Conservation (phyloP, 2,329 filamentous ascomycete species). For the Trichophyton mentagrophytes region DNA sequence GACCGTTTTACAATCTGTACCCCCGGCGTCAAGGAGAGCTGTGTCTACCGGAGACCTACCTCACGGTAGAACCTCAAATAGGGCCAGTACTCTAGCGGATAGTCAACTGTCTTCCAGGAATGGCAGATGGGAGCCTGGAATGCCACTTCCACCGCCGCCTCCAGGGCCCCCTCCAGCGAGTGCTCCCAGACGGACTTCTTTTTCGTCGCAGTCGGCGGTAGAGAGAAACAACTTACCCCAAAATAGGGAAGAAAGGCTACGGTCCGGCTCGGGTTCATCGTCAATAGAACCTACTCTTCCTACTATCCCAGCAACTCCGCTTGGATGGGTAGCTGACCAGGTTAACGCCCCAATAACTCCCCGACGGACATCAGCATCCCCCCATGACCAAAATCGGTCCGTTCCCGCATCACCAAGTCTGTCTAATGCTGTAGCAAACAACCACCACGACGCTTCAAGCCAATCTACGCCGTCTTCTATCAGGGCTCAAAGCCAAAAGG, state of each 20-base stretch:
- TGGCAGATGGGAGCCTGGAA: constrained; percentile 31
- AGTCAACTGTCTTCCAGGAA: constrained; percentile 16
- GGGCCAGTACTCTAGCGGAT: constrained; percentile 22
- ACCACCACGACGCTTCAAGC: not conserved
- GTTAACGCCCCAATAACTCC: not conserved
- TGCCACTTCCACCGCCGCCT: constrained; percentile 37
- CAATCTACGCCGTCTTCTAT: constrained; percentile 13
- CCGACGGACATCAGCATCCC: not conserved
- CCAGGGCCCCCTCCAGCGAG: constrained; percentile 32
- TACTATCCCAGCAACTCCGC: constrained; percentile 18
- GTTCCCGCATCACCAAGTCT: not conserved
- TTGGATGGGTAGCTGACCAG: constrained; percentile 30
- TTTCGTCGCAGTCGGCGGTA: not conserved
- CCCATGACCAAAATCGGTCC: not conserved
- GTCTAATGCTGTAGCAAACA: not conserved
- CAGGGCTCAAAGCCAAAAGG: constrained; percentile 44
- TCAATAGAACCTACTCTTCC: not conserved
- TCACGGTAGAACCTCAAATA: constrained; percentile 24
- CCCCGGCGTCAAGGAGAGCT: constrained; percentile 33
- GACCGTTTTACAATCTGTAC: constrained; percentile 7
- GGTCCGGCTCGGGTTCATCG: not conserved
- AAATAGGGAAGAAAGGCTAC: not conserved
- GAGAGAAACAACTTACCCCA: not conserved
- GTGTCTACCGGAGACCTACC: constrained; percentile 34
- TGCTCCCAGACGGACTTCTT: constrained; percentile 4